These are phyloP conservation scores for Barnettozyma sp. DNA, from an alignment of 805 yeast genomes.

Conservation along the genomic window DNA sequence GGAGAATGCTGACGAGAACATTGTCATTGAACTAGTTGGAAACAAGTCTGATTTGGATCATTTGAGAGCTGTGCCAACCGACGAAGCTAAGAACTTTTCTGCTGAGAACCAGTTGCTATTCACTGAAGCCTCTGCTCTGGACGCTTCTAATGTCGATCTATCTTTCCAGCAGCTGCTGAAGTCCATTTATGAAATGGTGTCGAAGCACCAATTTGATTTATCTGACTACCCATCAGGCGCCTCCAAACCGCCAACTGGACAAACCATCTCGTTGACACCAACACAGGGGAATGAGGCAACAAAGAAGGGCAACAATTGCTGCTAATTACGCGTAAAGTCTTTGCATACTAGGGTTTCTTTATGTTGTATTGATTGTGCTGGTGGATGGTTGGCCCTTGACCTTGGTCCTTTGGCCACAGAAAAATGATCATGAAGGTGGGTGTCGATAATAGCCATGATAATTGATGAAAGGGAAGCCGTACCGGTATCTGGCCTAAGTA, in stretches of 20 bases:
- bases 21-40: conserved; percentile 90
- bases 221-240: conserved; percentile 56
- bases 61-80: conserved; percentile 93
- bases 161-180: conserved; percentile 91
- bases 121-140: conserved; percentile 93
- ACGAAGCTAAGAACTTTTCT: conserved; percentile 93
- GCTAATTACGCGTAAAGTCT: too few relatives aligned
- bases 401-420: too few relatives aligned
- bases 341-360: too few relatives aligned
- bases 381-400: too few relatives aligned
- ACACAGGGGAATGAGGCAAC: conserved; percentile 79
- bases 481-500: too few relatives aligned
- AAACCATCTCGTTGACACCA: conserved; percentile 87
- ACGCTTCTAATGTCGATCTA: conserved; percentile 88
- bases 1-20: conserved; percentile 90
- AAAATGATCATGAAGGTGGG: too few relatives aligned
- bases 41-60: conserved; percentile 89
- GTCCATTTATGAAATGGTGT: conserved; percentile 89
- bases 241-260: conserved; percentile 71
- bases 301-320: conserved; percentile 48
- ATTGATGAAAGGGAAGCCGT: too few relatives aligned
- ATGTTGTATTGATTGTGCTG: too few relatives aligned
- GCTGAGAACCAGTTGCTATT: conserved; percentile 86
- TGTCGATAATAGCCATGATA: too few relatives aligned
- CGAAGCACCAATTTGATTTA: conserved; percentile 86